Percentiles rank a stretch among this genome's conserved stretches.
These are phyloP conservation scores for Globisporangium rhizosaccharum DNA, from an alignment of 352 stramenopile species.

Conservation along the genomic window DNA sequence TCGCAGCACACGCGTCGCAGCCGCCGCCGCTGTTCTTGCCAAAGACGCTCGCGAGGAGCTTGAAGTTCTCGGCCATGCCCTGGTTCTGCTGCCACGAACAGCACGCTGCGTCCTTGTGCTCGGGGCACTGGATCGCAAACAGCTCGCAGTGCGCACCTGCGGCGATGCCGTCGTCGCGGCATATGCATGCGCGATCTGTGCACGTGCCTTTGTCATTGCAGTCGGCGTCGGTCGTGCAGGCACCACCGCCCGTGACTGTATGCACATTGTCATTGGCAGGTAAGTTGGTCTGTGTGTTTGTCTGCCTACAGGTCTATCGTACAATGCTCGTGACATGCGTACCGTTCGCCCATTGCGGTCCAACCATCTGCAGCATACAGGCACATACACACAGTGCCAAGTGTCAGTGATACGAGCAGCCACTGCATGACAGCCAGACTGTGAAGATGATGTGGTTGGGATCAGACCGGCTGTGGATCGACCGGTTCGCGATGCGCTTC, in stretches of 20 bases:
- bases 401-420: not conserved
- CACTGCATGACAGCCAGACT: not conserved
- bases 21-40: slow-evolving; percentile 58
- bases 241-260: slow-evolving; percentile 60
- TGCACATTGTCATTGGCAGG: not conserved
- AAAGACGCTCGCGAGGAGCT: slow-evolving; percentile 66
- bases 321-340: not conserved
- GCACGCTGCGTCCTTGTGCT: slow-evolving; percentile 70
- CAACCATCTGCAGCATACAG: slow-evolving; percentile 23
- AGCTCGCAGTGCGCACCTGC: slow-evolving; percentile 68
- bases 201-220: slow-evolving; percentile 58
- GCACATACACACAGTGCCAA: not conserved
- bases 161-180: slow-evolving; percentile 56
- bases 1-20: slow-evolving; percentile 77
- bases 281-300: not conserved
- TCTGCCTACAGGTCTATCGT: not conserved
- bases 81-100: slow-evolving; percentile 91
- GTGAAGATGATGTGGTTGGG: not conserved
- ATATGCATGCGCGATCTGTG: slow-evolving; percentile 36
- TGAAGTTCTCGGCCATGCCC: slow-evolving; percentile 83
- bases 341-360: slow-evolving; percentile 40
- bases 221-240: slow-evolving; percentile 42
- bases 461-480: slow-evolving; percentile 28
- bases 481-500: slow-evolving; percentile 39
- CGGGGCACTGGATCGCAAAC: slow-evolving; percentile 80